Evolutionary conservation across 192 early-diverging fungal genomes (phyloP).

Genomic region (Coemansia sp.): DNA sequence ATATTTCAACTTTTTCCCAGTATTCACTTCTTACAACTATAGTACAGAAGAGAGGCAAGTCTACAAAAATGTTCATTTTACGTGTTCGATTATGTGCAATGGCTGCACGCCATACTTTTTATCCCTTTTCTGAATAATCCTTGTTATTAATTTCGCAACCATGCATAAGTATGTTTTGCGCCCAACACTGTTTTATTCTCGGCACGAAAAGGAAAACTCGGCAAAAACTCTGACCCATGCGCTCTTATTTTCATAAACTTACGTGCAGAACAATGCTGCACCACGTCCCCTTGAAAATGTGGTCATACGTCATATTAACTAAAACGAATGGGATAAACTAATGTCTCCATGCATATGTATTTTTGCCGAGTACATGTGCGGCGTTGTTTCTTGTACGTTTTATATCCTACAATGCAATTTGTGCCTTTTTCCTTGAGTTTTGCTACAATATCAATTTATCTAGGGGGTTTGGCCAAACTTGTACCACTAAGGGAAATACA

Average conservation of each 20-base stretch:
- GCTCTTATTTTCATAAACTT: not conserved
- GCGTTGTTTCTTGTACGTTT: not conserved
- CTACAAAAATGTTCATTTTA: not conserved
- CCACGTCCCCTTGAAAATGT: too few relatives aligned
- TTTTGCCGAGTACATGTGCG: constrained; percentile 2
- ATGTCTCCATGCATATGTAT: constrained; percentile 7
- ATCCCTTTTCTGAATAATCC: not conserved
- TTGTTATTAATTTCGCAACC: not conserved
- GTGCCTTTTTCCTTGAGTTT: not conserved
- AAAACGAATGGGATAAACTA: not conserved
- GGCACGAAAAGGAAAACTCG: not conserved
- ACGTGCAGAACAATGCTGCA: too few relatives aligned
- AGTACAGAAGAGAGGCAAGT: not conserved
- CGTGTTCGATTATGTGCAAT: constrained; percentile 13
- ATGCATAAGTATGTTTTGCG: not conserved
- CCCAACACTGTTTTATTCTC: not conserved
- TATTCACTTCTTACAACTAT: not conserved
- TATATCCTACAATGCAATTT: not conserved
- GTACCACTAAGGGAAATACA: not conserved
- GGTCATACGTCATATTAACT: not conserved
- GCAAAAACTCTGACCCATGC: not conserved
- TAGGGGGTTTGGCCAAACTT: not conserved
- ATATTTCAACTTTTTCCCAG: not conserved
- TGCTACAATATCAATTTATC: not conserved
- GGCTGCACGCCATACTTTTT: not conserved